Percentiles rank a stretch among this genome's conserved stretches.
phyloP scores from a whole-genome alignment of 805 yeast species.

The Wickerhamomyces tratensis region DNA sequence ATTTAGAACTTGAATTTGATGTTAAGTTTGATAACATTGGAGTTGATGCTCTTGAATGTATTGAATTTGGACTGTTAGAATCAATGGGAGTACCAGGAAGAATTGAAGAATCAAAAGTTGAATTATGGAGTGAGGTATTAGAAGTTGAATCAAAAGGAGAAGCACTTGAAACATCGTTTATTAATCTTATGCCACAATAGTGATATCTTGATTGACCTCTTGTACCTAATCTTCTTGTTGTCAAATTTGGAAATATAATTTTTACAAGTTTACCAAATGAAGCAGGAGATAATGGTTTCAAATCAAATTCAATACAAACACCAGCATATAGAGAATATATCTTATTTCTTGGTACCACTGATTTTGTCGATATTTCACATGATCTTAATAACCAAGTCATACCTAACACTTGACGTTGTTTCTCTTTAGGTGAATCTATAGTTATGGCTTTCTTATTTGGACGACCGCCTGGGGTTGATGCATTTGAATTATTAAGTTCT shows the following conservation, averaged over 20 bases:
- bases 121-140: conserved; percentile 16
- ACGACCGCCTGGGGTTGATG: not conserved
- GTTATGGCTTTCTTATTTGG: conserved; percentile 6
- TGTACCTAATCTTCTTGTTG: conserved; percentile 67
- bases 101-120: conserved; percentile 14
- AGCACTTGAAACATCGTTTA: conserved; percentile 21
- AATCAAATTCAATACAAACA: conserved; percentile 40
- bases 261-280: conserved; percentile 68
- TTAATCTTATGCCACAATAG: conserved; percentile 61
- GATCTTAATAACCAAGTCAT: conserved; percentile 69
- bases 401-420: conserved; percentile 71
- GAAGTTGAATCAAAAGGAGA: conserved; percentile 16
- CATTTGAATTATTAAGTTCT: conserved; percentile 19
- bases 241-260: conserved; percentile 50
- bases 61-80: conserved; percentile 17
- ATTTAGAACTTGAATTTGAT: not conserved
- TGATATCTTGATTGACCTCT: conserved; percentile 77
- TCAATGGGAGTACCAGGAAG: conserved; percentile 18
- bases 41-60: conserved; percentile 17
- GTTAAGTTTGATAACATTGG: conserved; percentile 5
- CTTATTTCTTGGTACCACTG: conserved; percentile 55
- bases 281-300: conserved; percentile 64
- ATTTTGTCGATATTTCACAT: conserved; percentile 38
- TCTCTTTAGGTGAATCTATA: conserved; percentile 32
- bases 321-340: conserved; percentile 60